Evolutionary conservation across 1,284 basidiomycete species (phyloP).

Genomic region (Malassezia arunalokei): DNA sequence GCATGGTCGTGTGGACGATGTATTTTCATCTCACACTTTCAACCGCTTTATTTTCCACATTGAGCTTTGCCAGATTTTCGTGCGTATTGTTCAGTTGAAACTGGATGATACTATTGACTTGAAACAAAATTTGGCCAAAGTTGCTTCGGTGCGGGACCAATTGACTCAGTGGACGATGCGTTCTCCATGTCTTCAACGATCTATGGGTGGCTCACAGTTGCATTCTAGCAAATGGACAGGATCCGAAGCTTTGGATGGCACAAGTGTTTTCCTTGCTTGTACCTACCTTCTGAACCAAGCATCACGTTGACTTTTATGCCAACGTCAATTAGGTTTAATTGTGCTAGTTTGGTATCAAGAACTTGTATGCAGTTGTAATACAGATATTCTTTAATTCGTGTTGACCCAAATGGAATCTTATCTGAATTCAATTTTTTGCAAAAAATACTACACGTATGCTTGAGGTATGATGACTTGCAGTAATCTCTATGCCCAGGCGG

Average conservation of each 20-base stretch:
- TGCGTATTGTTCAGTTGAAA: not conserved
- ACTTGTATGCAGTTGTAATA: no score
- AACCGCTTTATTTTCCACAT: not conserved
- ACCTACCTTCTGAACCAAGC: not conserved
- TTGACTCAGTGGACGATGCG: not conserved
- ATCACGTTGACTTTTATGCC: not conserved
- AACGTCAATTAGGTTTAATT: no score
- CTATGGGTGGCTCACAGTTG: not conserved
- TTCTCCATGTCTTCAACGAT: not conserved
- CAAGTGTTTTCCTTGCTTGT: not conserved
- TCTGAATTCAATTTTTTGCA: no score
- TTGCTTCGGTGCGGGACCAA: not conserved
- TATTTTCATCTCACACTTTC: not conserved
- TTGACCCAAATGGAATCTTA: no score
- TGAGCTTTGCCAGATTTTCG: slow-evolving; percentile 2
- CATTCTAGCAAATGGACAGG: not conserved
- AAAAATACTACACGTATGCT: no score
- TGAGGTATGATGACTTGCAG: no score
- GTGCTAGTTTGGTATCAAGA: no score
- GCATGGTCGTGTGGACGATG: not conserved
- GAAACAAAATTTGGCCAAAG: not conserved
- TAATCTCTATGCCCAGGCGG: slow-evolving; percentile 10
- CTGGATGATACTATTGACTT: not conserved
- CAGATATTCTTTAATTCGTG: no score
- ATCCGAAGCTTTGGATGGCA: not conserved